Base-by-base conservation (phyloP, 1,139 yeast species). In the Geotrichum citri-aurantii region DNA sequence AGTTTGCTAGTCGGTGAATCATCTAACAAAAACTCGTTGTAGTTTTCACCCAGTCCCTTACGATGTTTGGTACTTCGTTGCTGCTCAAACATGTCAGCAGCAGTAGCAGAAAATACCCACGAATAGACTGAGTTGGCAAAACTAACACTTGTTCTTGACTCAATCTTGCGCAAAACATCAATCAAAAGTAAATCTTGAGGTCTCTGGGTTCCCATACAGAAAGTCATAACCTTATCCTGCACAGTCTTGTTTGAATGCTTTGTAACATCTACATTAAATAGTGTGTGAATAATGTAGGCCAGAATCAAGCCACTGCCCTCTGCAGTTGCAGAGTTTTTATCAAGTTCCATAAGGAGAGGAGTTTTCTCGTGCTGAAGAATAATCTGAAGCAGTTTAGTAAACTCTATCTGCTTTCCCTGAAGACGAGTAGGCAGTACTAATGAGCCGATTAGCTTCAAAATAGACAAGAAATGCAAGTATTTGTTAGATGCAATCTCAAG, bases 171-270 rank as follows among this genome's bases (percentile, higher is more conserved):
- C 53, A 92, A 69, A 2, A 88, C 71, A 2, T 75, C 71, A 60
- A 87, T 81, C 37, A 92, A 68, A 1, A 90, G 63, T 55, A 82
- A 69, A 68, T 92, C 98, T 50, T 81, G 82, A 1, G 84, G 75
- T 17, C 81, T 71, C 3, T 77, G 74, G 0, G 92, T 79, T 1
- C 96, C 97, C 49, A 73, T 72, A 67, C 88, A 90, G 57, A 81
- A 75, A 3, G 68, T 65, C 12, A 87, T 66, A 1, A 88, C 58
- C 52, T 74, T 77, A 27, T 77, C 79, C 67, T 84, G 81, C 21
- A 84, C 69, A 0, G 73, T 67, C 12, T 65, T 63, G 4, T 76
- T 82, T 0, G 90, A 77, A 59, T 81, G 80, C 49, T 76, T 75
- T 0, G 75, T 65, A 2, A 76, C 71, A 65, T 86, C 82, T 58